These are phyloP conservation scores for Acanthamoeba triangularis DNA, from an alignment of 208 protist species.

Conservation along the genomic window DNA sequence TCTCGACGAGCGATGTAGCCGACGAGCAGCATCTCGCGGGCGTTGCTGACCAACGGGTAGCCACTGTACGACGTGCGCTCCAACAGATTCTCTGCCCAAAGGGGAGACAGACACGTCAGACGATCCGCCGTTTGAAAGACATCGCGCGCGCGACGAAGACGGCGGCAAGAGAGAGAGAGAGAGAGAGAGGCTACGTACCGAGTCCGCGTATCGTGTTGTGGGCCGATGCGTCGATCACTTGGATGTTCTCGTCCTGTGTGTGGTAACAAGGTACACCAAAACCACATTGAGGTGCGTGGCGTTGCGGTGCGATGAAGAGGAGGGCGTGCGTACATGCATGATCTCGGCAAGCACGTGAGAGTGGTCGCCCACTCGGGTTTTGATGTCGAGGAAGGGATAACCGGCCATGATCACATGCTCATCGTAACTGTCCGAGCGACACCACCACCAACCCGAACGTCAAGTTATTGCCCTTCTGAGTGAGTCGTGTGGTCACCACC, in stretches of 20 bases:
- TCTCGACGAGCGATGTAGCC: constrained; percentile 27
- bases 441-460: too few relatives aligned
- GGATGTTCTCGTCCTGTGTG: constrained; percentile 35
- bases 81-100: constrained; percentile 49
- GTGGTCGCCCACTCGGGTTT: not conserved
- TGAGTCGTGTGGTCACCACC: too few relatives aligned
- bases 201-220: not conserved
- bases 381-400: constrained; percentile 53
- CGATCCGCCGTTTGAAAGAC: too few relatives aligned
- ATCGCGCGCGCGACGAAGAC: too few relatives aligned
- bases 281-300: too few relatives aligned
- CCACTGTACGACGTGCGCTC: constrained; percentile 24
- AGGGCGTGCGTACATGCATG: not conserved
- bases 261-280: too few relatives aligned
- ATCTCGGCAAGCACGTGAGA: constrained; percentile 26
- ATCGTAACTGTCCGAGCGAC: constrained; percentile 44
- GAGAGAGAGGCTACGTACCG: too few relatives aligned
- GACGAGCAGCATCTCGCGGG: constrained; percentile 9
- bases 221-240: constrained; percentile 13
- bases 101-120: too few relatives aligned
- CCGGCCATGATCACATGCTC: constrained; percentile 6
- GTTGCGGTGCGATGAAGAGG: too few relatives aligned
- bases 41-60: not conserved
- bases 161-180: too few relatives aligned
- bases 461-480: too few relatives aligned